Percentiles rank a stretch among this genome's conserved stretches.
These are phyloP conservation scores for Mediolabrus comicus DNA, from an alignment of 108 stramenopile genomes.

Conservation along the genomic window DNA sequence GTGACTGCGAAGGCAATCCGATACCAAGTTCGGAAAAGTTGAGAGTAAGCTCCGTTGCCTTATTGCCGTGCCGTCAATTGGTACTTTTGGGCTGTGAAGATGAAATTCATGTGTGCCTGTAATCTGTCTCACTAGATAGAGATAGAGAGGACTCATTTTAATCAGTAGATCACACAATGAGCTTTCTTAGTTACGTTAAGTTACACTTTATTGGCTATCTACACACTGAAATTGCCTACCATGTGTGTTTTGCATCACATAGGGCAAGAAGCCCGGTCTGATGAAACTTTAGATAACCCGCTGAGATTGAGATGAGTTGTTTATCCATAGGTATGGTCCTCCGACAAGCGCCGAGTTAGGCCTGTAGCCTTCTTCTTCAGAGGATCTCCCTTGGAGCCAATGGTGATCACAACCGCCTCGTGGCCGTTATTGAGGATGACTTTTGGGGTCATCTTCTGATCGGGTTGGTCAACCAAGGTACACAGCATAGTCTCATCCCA, in stretches of 20 bases:
- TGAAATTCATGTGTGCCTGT: conserved; percentile 27
- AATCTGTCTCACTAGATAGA: no score
- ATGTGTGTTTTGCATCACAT: no score
- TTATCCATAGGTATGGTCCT: conserved; percentile 37
- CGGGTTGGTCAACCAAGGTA: conserved; percentile 14
- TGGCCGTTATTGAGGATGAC: conserved; percentile 23
- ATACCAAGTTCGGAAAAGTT: conserved; percentile 29
- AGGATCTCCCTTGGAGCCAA: conserved; percentile 12
- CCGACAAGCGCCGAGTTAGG: conserved; percentile 26
- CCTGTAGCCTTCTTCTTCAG: conserved; percentile 19
- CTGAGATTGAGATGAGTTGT: no score
- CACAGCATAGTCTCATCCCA: conserved; percentile 32
- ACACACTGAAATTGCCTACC: no score
- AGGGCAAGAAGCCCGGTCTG: no score
- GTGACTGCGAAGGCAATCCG: conserved; percentile 21
- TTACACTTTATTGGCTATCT: background rate
- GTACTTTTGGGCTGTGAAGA: conserved; percentile 24
- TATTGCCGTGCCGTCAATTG: conserved; percentile 24
- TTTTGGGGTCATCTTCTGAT: background rate
- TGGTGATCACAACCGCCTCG: conserved; percentile 27
- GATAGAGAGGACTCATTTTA: no score
- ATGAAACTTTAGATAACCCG: no score
- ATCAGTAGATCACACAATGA: no score
- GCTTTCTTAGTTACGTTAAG: background rate
- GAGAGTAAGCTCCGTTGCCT: conserved; percentile 18